Percentiles rank a stretch among this genome's conserved stretches.
phyloP scores from a whole-genome alignment of 2,329 filamentous ascomycete species.

The Trematosphaeria pertusa region DNA sequence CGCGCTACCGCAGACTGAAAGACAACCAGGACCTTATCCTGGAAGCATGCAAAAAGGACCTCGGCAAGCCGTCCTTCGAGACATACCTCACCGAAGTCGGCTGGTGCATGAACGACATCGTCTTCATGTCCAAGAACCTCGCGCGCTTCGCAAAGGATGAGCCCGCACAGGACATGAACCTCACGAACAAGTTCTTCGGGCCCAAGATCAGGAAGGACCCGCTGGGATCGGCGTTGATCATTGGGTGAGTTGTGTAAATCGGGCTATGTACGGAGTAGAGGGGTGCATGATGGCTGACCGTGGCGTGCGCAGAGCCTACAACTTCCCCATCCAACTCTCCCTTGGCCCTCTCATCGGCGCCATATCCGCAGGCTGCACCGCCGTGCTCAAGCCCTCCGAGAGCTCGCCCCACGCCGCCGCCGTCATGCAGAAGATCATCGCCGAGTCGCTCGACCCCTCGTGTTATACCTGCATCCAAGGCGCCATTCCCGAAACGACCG shows the following conservation, averaged over 20 bases:
- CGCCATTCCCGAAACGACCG: conserved; percentile 78
- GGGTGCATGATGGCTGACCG: no score
- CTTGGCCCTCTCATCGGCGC: conserved; percentile 84
- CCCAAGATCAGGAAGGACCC: conserved; percentile 87
- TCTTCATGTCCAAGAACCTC: conserved; percentile 79
- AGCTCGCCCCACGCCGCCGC: conserved; percentile 76
- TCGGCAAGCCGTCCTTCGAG: conserved; percentile 81
- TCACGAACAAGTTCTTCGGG: conserved; percentile 72
- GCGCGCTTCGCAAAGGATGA: conserved; percentile 86
- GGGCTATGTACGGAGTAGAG: no score
- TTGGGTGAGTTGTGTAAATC: conserved; percentile 69
- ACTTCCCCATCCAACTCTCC: conserved; percentile 86
- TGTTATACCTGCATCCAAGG: conserved; percentile 84
- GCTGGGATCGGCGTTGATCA: conserved; percentile 80
- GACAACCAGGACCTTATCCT: conserved; percentile 77
- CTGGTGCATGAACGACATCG: conserved; percentile 81
- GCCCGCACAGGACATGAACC: conserved; percentile 70
- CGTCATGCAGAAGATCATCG: conserved; percentile 79
- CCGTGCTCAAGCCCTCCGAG: conserved; percentile 90
- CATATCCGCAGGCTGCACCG: conserved; percentile 90
- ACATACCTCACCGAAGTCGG: conserved; percentile 75
- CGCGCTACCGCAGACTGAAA: no score
- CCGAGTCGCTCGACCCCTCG: conserved; percentile 75
- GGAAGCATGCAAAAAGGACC: conserved; percentile 78
- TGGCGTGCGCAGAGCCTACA: conserved; percentile 78